A percentile compares a stretch with the other conserved stretches of the same genome.
Evolutionary conservation across 2,329 filamentous ascomycete genomes (phyloP).

Genomic region (Diplocarpon mali): DNA sequence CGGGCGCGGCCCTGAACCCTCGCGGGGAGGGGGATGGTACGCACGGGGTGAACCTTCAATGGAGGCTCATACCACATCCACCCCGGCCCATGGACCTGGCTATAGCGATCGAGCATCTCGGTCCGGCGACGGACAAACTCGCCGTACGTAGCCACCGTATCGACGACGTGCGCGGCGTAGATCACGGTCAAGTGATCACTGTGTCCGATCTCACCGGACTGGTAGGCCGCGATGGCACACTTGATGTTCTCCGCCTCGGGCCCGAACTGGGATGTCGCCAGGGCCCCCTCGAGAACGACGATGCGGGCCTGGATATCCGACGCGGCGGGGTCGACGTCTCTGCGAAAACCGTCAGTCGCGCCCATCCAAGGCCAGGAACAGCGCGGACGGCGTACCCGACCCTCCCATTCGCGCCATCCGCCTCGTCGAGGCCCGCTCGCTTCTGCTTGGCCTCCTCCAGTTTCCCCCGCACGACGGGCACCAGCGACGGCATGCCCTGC

Average conservation of each 20-base stretch:
- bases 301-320: too few relatives aligned
- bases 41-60: constrained; percentile 18
- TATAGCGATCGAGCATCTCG: constrained; percentile 32
- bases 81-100: constrained; percentile 28
- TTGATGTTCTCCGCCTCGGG: constrained; percentile 33
- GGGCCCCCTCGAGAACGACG: constrained; percentile 13
- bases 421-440: too few relatives aligned
- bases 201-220: constrained; percentile 31
- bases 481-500: constrained; percentile 6
- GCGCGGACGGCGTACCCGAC: too few relatives aligned
- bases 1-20: too few relatives aligned
- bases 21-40: too few relatives aligned
- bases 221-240: constrained; percentile 33
- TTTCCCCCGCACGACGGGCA: constrained; percentile 7
- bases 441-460: constrained; percentile 5
- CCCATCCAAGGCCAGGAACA: too few relatives aligned
- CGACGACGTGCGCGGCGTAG: constrained; percentile 34
- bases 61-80: constrained; percentile 39
- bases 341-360: too few relatives aligned
- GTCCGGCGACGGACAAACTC: constrained; percentile 31
- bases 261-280: constrained; percentile 27
- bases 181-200: constrained; percentile 32
- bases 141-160: constrained; percentile 29
- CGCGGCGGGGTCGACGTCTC: too few relatives aligned
- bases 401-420: too few relatives aligned